Conservation (phyloP, 306 rosid genomes). For the Canavalia ensiformis region DNA sequence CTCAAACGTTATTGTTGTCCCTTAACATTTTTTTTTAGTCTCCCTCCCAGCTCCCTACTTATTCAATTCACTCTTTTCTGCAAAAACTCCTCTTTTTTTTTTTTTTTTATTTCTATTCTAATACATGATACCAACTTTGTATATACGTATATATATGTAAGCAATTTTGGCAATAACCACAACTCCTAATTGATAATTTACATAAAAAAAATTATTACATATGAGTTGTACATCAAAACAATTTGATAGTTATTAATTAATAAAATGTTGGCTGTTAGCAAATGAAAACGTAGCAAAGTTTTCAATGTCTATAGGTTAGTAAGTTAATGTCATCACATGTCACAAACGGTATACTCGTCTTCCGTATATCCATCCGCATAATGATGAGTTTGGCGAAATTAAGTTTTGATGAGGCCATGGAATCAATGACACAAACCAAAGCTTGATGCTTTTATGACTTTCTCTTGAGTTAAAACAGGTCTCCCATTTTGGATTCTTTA, state of each 20-base stretch:
- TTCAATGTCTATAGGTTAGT: not conserved
- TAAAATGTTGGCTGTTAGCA: not conserved
- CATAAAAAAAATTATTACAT: not conserved
- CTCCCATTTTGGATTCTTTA: constrained; percentile 46
- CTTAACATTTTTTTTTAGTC: constrained; percentile 26
- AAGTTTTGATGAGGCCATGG: constrained; percentile 40
- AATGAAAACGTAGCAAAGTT: not conserved
- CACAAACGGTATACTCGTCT: not conserved
- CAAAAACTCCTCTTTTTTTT: not conserved
- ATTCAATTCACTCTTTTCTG: constrained; percentile 18
- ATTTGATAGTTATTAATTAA: not conserved
- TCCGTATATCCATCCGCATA: constrained; percentile 16
- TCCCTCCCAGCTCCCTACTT: not conserved
- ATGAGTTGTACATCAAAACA: not conserved
- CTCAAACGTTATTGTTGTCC: constrained; percentile 43
- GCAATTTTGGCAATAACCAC: not conserved
- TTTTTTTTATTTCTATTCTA: not conserved
- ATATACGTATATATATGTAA: not conserved
- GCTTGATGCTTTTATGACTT: constrained; percentile 41
- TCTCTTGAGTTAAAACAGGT: constrained; percentile 18
- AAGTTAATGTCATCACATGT: constrained; percentile 11
- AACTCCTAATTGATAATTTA: not conserved
- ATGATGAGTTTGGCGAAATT: constrained; percentile 46
- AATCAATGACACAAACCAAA: constrained; percentile 34
- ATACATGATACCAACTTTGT: not conserved